These are phyloP conservation scores for Afroboletus lepidellus DNA, from an alignment of 1,284 basidiomycete species.

Conservation along the genomic window DNA sequence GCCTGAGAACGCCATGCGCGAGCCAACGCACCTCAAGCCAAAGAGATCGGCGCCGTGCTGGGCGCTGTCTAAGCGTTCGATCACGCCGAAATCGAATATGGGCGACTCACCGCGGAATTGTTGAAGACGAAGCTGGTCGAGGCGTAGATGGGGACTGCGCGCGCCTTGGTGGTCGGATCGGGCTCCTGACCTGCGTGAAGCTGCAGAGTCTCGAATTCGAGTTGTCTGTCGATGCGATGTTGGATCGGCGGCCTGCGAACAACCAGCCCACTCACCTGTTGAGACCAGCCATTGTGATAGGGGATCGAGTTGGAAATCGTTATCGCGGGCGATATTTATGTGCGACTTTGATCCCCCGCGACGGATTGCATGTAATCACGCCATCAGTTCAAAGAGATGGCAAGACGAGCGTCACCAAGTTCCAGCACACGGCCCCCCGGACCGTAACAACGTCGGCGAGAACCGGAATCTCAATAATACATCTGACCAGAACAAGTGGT, in stretches of 20 bases:
- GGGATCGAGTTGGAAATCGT: too few species aligned
- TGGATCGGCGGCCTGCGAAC: background rate
- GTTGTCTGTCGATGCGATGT: conserved; percentile 33
- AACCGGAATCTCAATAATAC: too few species aligned
- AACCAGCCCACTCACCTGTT: conserved; percentile 12
- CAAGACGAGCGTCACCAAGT: too few species aligned
- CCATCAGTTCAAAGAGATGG: background rate
- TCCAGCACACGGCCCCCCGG: too few species aligned
- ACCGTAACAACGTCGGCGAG: too few species aligned
- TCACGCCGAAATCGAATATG: background rate
- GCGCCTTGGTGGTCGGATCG: conserved; percentile 72
- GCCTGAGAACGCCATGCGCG: background rate
- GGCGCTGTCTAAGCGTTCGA: background rate
- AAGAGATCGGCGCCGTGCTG: conserved; percentile 86
- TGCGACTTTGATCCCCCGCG: too few species aligned
- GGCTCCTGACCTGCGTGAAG: conserved; percentile 79
- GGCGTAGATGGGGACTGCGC: conserved; percentile 83
- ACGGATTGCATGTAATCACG: background rate
- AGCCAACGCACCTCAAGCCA: conserved; percentile 53
- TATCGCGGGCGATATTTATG: too few species aligned
- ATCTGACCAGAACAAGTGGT: too few species aligned
- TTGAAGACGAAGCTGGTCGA: conserved; percentile 81
- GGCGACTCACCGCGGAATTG: conserved; percentile 57
- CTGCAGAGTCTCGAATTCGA: conserved; percentile 79
- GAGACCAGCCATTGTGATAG: background rate